These are phyloP conservation scores for Bruguiera parviflora DNA, from an alignment of 345 rosid species.

Conservation along the genomic window DNA sequence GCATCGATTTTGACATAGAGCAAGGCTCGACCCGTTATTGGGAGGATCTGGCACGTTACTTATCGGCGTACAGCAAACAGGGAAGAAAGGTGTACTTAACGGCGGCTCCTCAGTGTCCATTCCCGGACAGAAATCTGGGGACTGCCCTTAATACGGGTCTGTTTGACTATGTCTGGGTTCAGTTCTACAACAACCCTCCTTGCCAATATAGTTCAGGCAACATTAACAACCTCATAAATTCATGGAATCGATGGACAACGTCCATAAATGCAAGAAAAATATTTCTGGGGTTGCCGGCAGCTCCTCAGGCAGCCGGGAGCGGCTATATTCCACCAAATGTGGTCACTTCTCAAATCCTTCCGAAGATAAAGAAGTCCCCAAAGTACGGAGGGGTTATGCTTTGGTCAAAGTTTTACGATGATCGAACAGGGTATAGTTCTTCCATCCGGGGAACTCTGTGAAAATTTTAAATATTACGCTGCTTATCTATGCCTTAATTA, in stretches of 20 bases:
- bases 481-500: too few species aligned
- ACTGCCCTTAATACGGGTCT: slow-evolving; percentile 26
- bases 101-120: slow-evolving; percentile 35
- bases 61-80: slow-evolving; percentile 10
- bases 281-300: slow-evolving; percentile 35
- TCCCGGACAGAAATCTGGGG: slow-evolving; percentile 24
- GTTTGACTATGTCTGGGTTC: slow-evolving; percentile 32
- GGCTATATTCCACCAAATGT: slow-evolving; percentile 29
- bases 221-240: slow-evolving; percentile 11
- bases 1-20: slow-evolving; percentile 32
- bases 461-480: not conserved
- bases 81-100: slow-evolving; percentile 25
- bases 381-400: slow-evolving; percentile 40
- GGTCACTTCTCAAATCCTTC: slow-evolving; percentile 26
- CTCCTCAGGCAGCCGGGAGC: slow-evolving; percentile 31
- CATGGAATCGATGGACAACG: slow-evolving; percentile 31
- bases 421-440: slow-evolving; percentile 24
- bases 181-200: slow-evolving; percentile 30
- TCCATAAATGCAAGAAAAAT: slow-evolving; percentile 10
- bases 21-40: slow-evolving; percentile 17
- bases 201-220: slow-evolving; percentile 26
- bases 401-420: slow-evolving; percentile 36
- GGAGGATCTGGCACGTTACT: slow-evolving; percentile 25
- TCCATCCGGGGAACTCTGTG: slow-evolving; percentile 14
- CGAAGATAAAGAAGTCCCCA: slow-evolving; percentile 21